phyloP scores from a whole-genome alignment of 2,329 filamentous ascomycete genomes.

The Zymoseptoria ardabiliae region DNA sequence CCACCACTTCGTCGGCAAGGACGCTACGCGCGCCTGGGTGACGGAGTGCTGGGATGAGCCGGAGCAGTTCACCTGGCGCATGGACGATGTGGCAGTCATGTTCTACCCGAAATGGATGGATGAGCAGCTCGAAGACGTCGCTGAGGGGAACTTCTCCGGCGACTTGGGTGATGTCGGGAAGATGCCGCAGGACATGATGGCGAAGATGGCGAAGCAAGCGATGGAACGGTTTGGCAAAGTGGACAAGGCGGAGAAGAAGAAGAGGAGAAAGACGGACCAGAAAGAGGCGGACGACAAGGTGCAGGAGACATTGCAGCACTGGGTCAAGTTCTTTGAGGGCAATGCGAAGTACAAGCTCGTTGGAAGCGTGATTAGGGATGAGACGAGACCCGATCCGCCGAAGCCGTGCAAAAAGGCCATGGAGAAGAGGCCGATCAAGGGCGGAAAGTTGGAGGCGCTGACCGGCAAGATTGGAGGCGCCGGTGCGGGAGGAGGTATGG shows the following conservation, averaged over 20 bases:
- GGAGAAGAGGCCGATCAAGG: constrained; percentile 26
- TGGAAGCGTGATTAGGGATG: constrained; percentile 19
- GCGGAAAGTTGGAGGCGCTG: constrained; percentile 22
- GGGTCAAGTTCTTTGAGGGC: constrained; percentile 43
- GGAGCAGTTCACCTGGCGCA: constrained; percentile 22
- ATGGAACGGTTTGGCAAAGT: constrained; percentile 22
- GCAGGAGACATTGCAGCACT: constrained; percentile 53
- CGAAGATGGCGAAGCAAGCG: constrained; percentile 20
- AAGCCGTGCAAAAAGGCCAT: constrained; percentile 22
- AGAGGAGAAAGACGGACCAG: constrained; percentile 16
- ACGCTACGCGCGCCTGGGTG: constrained; percentile 27
- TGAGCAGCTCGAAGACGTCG: constrained; percentile 19
- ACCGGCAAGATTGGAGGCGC: constrained; percentile 10
- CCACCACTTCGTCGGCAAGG: constrained; percentile 24
- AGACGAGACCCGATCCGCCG: constrained; percentile 16
- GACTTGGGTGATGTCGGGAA: constrained; percentile 15
- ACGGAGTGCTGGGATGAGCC: constrained; percentile 27
- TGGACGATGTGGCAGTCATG: constrained; percentile 23
- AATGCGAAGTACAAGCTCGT: constrained; percentile 23
- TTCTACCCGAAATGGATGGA: constrained; percentile 25
- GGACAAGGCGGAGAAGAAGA: constrained; percentile 12
- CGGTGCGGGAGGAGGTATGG: background rate
- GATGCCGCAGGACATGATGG: constrained; percentile 17
- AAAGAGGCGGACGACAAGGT: constrained; percentile 55
- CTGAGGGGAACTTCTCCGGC: constrained; percentile 10